A percentile compares a stretch with the other conserved stretches of the same genome.
Evolutionary conservation across 306 rosid species (phyloP).

Genomic region (Rosa lucieae): DNA sequence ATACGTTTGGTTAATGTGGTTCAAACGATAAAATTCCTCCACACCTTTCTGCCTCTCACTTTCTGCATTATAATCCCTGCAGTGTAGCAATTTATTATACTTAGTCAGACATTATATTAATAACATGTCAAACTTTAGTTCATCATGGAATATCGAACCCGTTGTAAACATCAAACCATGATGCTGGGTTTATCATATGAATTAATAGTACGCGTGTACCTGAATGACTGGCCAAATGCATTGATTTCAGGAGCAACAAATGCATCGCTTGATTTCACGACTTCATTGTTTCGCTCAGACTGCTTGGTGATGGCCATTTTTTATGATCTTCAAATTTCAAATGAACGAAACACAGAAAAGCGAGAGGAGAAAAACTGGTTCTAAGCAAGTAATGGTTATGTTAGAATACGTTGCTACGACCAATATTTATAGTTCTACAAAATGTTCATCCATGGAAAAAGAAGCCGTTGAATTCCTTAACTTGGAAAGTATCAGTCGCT

Average conservation of each 20-base stretch:
- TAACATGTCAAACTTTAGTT: too few species aligned
- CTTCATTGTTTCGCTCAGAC: not conserved
- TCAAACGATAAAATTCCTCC: conserved; percentile 22
- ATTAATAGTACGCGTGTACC: not conserved
- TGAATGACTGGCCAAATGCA: conserved; percentile 6
- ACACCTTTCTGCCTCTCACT: conserved; percentile 5
- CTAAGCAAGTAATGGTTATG: not conserved
- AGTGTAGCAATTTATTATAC: not conserved
- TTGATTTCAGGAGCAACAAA: not conserved
- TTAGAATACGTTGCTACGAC: not conserved
- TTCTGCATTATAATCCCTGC: conserved; percentile 19
- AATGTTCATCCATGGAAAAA: not conserved
- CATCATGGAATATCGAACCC: not conserved
- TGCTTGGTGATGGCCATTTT: not conserved
- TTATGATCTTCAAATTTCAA: not conserved
- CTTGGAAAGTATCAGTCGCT: not conserved
- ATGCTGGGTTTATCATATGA: not conserved
- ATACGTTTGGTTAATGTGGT: conserved; percentile 36
- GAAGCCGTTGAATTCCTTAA: not conserved
- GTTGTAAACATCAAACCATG: not conserved
- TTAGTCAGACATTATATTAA: not conserved
- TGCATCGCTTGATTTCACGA: not conserved
- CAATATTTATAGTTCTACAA: not conserved
- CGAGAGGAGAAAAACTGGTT: not conserved
- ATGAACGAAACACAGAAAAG: not conserved